These are phyloP conservation scores for Trichoderma gracile DNA, from an alignment of 2,329 filamentous ascomycete genomes.

Conservation along the genomic window DNA sequence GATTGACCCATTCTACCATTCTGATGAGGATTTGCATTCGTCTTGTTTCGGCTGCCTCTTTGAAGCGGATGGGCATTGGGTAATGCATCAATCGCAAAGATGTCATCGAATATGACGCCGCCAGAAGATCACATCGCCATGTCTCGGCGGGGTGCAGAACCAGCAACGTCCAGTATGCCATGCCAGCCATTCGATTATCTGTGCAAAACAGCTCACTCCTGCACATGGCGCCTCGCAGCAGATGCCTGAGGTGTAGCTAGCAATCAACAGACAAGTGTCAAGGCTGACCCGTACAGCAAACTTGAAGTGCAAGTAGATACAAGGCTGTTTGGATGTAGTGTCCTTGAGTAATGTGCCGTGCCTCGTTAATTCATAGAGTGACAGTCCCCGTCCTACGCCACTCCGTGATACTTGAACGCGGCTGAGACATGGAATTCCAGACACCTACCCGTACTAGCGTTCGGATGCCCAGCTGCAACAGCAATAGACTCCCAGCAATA, in stretches of 20 bases:
- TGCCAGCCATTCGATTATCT: too few species aligned
- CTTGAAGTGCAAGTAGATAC: not conserved
- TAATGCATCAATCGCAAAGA: not conserved
- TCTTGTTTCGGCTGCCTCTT: not conserved
- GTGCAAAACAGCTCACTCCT: not conserved
- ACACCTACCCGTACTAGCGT: not conserved
- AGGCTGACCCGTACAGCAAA: not conserved
- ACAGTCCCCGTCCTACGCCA: not conserved
- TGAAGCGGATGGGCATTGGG: not conserved
- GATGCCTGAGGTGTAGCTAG: slow-evolving; percentile 7
- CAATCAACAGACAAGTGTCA: not conserved
- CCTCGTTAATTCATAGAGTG: not conserved
- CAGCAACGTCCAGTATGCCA: too few species aligned
- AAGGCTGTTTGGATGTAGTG: not conserved
- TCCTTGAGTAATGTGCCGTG: too few species aligned
- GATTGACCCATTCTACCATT: too few species aligned
- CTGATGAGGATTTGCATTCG: too few species aligned
- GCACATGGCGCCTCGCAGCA: not conserved
- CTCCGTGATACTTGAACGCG: not conserved
- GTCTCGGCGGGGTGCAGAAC: not conserved
- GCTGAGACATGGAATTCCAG: not conserved
- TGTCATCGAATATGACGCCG: not conserved
- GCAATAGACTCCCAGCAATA: not conserved
- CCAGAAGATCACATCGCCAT: not conserved
- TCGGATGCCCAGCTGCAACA: not conserved